Base-by-base conservation (phyloP, 768 basidiomycete species). In the Russula brevipes region DNA sequence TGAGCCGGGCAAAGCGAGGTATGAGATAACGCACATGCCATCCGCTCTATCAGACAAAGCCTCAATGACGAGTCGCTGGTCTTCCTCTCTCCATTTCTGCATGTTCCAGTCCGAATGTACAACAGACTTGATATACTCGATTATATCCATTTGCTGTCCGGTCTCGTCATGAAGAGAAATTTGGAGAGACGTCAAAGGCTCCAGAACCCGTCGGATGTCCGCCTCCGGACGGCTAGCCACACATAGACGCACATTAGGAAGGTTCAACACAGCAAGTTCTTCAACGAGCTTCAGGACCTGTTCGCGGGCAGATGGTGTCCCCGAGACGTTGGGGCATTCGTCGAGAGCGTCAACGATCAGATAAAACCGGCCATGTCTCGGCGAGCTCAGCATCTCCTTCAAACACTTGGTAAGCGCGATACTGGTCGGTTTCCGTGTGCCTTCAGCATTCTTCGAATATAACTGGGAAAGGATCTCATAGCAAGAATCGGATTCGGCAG, bases 11-110 rank as follows among this genome's bases (percentile, higher is more conserved):
- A 2, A 1, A 10, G 14, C 3, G 5, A 30, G 17, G 11, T 4
- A 4, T 12, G 24, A 19, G 5, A 14, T 9, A 3, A 17, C 63
- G 38, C 45, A 62, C 63, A 62, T 64, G 31, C 63, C 63, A 6
- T 56, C 47, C 9, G 60, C 60, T 36, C 52, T 56, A 3, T 38
- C 17, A 11, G 63, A 52, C 6, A 64, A 60, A 0, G 14, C 24
- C 6, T 45, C 39, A 8, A 64, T 38, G 6, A 61, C 63, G 0
- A 56, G 45, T 8, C 42, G 16, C n/a, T 24, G 8, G 35, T 61
- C 59, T 6, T 38, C 39, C 9, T 35, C 42, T 9, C 14, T 55
- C 41, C 41, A 42, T 11, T 12, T 42, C 41, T 17, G 50, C 63
- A 65, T 52, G 30, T 1, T 45, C 5, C 42, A 2, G 42, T 62